Base-by-base conservation (phyloP, 768 basidiomycete genomes). In the Sporobolomyces roseus region DNA sequence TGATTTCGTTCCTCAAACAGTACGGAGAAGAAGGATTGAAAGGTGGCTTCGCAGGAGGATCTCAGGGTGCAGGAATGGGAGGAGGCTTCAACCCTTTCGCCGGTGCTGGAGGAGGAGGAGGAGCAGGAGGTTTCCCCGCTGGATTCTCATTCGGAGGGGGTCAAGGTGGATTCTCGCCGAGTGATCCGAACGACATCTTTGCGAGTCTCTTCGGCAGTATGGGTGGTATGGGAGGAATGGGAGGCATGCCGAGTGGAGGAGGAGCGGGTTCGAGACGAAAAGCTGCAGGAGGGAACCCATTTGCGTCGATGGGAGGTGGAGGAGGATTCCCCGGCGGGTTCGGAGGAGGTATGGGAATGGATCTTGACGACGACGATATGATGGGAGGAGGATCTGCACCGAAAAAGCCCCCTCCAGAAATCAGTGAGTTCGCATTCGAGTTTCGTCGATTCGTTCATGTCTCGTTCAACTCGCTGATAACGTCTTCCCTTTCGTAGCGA, bases 1-100 rank as follows among this genome's bases (percentile, higher is more conserved):
- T n/a, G 9, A 41, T 41, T 41, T 41, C 33, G 13, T 29, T 53
- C 32, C 30, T 33, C 32, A 27, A 16, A 17, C 91, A 96, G 74
- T 87, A 93, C 63, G 94, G 94, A 41, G 93, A 96, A 78, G 93
- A 96, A 64, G 93, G 94, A 2, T 83, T 97, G 73, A 97, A 97
- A 78, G 84, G 84, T 10, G 71, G 71, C n/a, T 55, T 70, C 41
- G 54, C 84, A 49, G 61, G 63, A 32, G 72, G 65, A 12, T 55
- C 56, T 0, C 62, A 61, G 30, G 68, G 68, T 12, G 68, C 68
- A n/a, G 70, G 68, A n/a, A 64, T 67, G 54, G 69, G 64, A 46
- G 69, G 69, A 19, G 66, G 61, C 8, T 73, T 73, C 72, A 63
- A 61, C 64, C 63, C 65, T 14, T 78, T 66, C 61, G 63, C 8